A percentile compares a stretch with the other conserved stretches of the same genome.
These are phyloP conservation scores for Podila horticola DNA, from an alignment of 192 early-diverging fungal species.

Conservation along the genomic window DNA sequence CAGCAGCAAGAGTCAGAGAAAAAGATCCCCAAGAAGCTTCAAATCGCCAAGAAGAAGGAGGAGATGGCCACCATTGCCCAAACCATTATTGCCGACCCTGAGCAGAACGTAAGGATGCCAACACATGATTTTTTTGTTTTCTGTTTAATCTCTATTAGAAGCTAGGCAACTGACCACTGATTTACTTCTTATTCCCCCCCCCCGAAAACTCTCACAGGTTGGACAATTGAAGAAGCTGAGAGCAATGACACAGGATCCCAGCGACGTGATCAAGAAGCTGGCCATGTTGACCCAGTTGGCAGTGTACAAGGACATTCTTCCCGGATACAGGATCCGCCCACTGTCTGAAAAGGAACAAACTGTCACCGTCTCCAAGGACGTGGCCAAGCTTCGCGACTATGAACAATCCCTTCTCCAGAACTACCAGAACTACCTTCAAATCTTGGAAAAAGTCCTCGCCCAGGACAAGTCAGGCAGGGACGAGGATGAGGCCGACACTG, in stretches of 20 bases:
- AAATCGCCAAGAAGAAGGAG: constrained; percentile 75
- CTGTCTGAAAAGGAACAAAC: constrained; percentile 85
- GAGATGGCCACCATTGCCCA: constrained; percentile 85
- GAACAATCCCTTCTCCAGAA: constrained; percentile 84
- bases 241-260: constrained; percentile 70
- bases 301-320: constrained; percentile 95
- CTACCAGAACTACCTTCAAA: constrained; percentile 88
- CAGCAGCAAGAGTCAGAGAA: constrained; percentile 49
- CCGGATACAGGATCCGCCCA: constrained; percentile 93
- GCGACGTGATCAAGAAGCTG: constrained; percentile 75
- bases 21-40: constrained; percentile 64
- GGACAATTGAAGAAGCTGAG: constrained; percentile 76
- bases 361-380: constrained; percentile 86
- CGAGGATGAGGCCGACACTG: constrained; percentile 25
- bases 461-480: constrained; percentile 40
- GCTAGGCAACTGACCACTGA: neutral
- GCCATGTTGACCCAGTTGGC: constrained; percentile 89
- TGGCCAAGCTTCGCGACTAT: constrained; percentile 86
- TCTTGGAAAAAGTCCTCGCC: constrained; percentile 65
- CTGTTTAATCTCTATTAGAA: neutral
- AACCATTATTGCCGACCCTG: constrained; percentile 83
- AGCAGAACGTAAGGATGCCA: constrained; percentile 64
- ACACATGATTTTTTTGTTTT: neutral
- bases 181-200: neutral
- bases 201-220: constrained; percentile 49